Conservation (phyloP, 768 basidiomycete genomes). For the Scleroderma bovista region DNA sequence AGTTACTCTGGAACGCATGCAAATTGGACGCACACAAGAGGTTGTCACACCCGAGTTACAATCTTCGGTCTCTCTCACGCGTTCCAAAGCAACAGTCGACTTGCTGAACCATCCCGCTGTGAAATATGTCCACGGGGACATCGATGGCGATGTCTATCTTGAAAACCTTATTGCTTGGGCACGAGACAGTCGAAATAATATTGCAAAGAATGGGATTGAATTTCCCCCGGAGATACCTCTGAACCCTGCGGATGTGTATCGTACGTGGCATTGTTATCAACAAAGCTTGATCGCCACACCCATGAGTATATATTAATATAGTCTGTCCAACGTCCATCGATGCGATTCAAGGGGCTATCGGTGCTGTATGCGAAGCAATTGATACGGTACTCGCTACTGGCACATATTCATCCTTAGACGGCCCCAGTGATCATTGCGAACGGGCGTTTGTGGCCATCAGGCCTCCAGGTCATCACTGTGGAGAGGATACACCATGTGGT, state of each 20-base stretch:
- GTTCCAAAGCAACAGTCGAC: conserved; percentile 50
- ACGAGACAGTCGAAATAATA: conserved; percentile 53
- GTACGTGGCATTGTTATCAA: conserved; percentile 38
- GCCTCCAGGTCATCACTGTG: conserved; percentile 94
- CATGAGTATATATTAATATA: conserved; percentile 23
- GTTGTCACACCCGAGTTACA: conserved; percentile 14
- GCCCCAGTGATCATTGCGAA: conserved; percentile 17
- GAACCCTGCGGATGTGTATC: conserved; percentile 82
- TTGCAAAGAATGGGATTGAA: conserved; percentile 60
- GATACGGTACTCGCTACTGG: conserved; percentile 49
- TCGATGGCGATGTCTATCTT: conserved; percentile 62
- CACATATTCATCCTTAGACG: conserved; percentile 4
- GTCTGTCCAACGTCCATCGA: conserved; percentile 75
- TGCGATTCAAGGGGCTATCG: conserved; percentile 78
- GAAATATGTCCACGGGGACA: conserved; percentile 69
- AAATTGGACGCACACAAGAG: conserved; percentile 28
- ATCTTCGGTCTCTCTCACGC: conserved; percentile 40
- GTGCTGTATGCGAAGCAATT: conserved; percentile 84
- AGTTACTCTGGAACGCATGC: conserved; percentile 41
- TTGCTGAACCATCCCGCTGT: conserved; percentile 58
- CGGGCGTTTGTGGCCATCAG: conserved; percentile 78
- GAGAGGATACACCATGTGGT: conserved; percentile 82
- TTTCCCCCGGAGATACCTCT: conserved; percentile 67
- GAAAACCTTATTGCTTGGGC: conserved; percentile 58
- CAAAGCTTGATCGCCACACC: not conserved